Evolutionary conservation across 768 basidiomycete species (phyloP).

Genomic region (Hericium coralloides): DNA sequence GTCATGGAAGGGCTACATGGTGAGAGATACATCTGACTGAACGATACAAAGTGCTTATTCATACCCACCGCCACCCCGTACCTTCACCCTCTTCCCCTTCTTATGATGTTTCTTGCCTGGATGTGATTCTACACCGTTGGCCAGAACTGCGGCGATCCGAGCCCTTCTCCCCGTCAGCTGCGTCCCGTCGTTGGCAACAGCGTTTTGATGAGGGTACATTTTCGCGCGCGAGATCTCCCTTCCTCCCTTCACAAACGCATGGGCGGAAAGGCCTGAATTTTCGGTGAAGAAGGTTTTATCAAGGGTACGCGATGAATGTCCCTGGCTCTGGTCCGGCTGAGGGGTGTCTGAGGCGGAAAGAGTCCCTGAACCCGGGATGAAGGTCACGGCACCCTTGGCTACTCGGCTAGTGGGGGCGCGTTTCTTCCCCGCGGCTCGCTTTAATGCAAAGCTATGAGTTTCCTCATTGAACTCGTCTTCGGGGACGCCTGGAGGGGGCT

Average conservation of each 20-base stretch:
- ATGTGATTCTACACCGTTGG: conserved; percentile 25
- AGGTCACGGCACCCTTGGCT: conserved; percentile 76
- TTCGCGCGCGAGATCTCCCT: conserved; percentile 54
- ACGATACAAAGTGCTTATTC: conserved; percentile 34
- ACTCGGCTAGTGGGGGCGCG: conserved; percentile 83
- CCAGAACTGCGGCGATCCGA: conserved; percentile 33
- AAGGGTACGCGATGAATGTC: conserved; percentile 49
- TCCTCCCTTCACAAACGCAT: conserved; percentile 58
- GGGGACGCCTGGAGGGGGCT: conserved; percentile 69
- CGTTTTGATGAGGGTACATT: conserved; percentile 78
- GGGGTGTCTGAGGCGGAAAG: conserved; percentile 2
- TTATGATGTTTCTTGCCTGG: conserved; percentile 80
- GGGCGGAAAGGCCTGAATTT: conserved; percentile 38
- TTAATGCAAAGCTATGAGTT: conserved; percentile 52
- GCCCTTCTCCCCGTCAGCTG: conserved; percentile 36
- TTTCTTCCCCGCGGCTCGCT: conserved; percentile 68
- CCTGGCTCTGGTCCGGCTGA: conserved; percentile 21
- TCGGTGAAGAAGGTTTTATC: conserved; percentile 80
- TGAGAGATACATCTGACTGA: neutral
- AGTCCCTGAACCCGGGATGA: conserved; percentile 32
- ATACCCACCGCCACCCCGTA: conserved; percentile 90
- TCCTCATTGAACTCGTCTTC: conserved; percentile 68
- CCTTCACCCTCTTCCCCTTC: conserved; percentile 71
- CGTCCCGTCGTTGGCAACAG: conserved; percentile 73
- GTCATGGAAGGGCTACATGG: neutral